phyloP scores from a whole-genome alignment of 257 asterid species.

The Primulina huaijiensis region DNA sequence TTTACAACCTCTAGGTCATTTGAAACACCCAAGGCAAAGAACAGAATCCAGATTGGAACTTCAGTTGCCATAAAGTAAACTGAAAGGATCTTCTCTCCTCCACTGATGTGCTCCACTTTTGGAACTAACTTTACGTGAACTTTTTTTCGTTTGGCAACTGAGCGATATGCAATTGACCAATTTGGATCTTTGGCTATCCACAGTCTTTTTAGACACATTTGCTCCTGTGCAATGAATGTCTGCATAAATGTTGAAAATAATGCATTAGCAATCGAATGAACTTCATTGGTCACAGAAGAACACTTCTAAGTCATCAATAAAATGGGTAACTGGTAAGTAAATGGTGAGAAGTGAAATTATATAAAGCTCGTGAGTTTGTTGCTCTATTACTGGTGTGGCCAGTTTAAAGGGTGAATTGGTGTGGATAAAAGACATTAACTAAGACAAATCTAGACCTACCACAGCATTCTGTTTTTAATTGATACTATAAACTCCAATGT shows the following conservation, averaged over 20 bases:
- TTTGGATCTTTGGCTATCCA: conserved; percentile 63
- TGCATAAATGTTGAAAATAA: conserved; percentile 38
- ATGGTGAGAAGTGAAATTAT: background rate
- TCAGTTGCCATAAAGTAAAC: conserved; percentile 61
- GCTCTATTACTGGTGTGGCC: background rate
- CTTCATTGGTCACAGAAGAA: background rate
- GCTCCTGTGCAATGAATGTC: conserved; percentile 96
- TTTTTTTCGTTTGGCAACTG: conserved; percentile 47
- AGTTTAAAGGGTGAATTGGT: background rate
- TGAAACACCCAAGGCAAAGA: conserved; percentile 76
- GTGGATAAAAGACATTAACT: background rate
- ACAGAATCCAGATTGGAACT: conserved; percentile 79
- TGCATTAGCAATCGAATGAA: conserved; percentile 19
- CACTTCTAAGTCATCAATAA: background rate
- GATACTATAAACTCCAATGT: background rate
- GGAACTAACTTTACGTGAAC: conserved; percentile 62
- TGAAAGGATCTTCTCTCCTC: conserved; percentile 56
- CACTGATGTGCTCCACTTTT: conserved; percentile 48
- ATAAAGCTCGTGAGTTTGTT: background rate
- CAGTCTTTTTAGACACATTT: conserved; percentile 64
- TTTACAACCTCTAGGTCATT: conserved; percentile 67
- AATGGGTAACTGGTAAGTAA: background rate
- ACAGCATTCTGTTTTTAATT: background rate
- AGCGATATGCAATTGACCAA: conserved; percentile 70
- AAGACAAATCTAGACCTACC: background rate